Evolutionary conservation across 2,329 filamentous ascomycete species (phyloP), one percentile per base, ranked within the genome.

Genomic region (Penicillium hordei): DNA sequence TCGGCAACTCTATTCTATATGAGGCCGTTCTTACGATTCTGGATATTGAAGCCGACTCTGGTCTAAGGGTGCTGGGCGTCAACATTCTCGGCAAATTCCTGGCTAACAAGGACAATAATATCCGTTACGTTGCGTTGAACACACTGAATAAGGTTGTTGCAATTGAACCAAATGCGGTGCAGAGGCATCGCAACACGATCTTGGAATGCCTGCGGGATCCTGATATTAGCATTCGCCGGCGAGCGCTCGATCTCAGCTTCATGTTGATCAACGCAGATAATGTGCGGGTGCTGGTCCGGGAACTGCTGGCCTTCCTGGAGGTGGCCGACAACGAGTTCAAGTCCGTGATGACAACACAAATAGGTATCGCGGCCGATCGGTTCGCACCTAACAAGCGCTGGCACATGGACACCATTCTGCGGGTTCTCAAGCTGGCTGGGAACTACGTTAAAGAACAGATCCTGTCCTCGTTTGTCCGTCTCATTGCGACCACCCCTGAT

Each of bases 261-360:
- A 99, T 95, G 5, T 81, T 99, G 52, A 97, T 99, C 77, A 97
- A 99, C 73, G 94, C 97, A 73, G 86, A 88, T 75, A 99, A 99
- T 68, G 92, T 99, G 36, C 88, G 94, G 39, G 90, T 97, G 5
- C 83, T 99, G 39, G 94, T 99, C 59, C 83, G 95, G 62, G 95
- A 99, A 73, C 81, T 99, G 40, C 82, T 99, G 43, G 92, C 94
- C 7, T 99, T 99, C 82, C 78, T 99, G 57, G 94, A 99, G 75
- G 92, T 96, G 51, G 93, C 95, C 54, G 94, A 99, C 70, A 96
- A 95, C 64, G 94, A 99, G 75, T 99, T 99, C 80, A 99, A 99
- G 79, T 91, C 94, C 7, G 91, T 91, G 52, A 97, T 99, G 93
- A 99, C 94, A 1, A 94, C 89, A 52, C 94, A 99, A 72, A 99